Evolutionary conservation across 1,284 basidiomycete genomes (phyloP), one percentile per base, ranked within the genome.

Genomic region (Ganoderma leucocontextum): DNA sequence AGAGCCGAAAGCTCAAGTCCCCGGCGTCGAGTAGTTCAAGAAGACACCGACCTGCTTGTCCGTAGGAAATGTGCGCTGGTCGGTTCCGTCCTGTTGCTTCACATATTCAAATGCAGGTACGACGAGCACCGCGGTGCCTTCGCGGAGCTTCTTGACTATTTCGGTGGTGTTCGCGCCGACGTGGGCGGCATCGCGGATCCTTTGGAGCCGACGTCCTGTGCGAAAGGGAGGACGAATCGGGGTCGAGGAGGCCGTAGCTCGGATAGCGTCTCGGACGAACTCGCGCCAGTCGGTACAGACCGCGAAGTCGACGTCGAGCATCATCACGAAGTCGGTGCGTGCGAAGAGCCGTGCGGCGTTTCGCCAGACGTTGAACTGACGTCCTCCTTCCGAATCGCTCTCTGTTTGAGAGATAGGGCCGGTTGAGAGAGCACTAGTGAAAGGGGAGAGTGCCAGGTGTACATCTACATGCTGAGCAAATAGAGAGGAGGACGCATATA

Each of bases 281-380:
- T 77, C 78, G 64, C 92, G 85, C 78, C 95, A 93, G 79, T 94
- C 87, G 62, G 95, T 95, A 76, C 93, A 95, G 9, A 93, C 80
- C 49, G 87, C 91, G 78, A 96, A 95, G 78, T 95, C 94, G 69
- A 95, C 91, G 78, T 95, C 94, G 64, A 96, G 87, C 90, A 95
- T 93, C 90, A 95, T 93, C 63, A 95, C 87, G 74, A 88, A 94
- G 70, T 91, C 87, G 6, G 94, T 95, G 15, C 93, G 86, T 1
- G 93, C 90, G 75, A 94, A 93, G 64, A 94, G 83, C 53, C 94
- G 87, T 13, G 94, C 94, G 42, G 90, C 86, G 77, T 95, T 95
- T 52, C 95, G 86, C 92, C 94, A 95, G 49, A 92, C 89, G 79
- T 95, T 95, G 82, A 96, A 91, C 76, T 95, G 89, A 4, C 93